Percentiles rank a stretch among this genome's conserved stretches.
Conservation (phyloP, 257 asterid genomes). For the Echites panduratus region DNA sequence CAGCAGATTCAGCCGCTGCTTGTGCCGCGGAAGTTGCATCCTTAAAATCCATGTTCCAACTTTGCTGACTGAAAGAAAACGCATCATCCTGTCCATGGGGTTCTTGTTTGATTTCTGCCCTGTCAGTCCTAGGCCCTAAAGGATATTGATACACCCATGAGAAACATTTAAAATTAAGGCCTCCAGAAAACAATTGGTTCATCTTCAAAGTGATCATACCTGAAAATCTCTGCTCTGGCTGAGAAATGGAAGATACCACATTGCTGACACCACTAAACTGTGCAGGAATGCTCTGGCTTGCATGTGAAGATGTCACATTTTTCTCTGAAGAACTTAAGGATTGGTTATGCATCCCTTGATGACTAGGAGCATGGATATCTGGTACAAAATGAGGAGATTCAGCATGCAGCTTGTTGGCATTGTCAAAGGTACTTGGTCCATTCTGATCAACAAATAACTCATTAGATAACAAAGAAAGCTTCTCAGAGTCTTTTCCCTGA, state of each 20-base stretch:
- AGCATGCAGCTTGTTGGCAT: slow-evolving; percentile 31
- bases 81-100: slow-evolving; percentile 31
- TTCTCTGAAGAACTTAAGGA: slow-evolving; percentile 29
- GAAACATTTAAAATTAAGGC: not conserved
- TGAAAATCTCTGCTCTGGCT: slow-evolving; percentile 38
- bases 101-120: slow-evolving; percentile 20
- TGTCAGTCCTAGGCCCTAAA: slow-evolving; percentile 25
- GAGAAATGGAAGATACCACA: slow-evolving; percentile 20
- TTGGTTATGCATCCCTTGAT: slow-evolving; percentile 24
- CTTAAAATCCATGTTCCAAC: slow-evolving; percentile 75
- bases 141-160: slow-evolving; percentile 1
- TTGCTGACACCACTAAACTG: slow-evolving; percentile 29
- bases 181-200: not conserved
- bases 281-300: slow-evolving; percentile 26
- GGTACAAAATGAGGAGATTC: slow-evolving; percentile 36
- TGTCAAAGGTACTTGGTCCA: slow-evolving; percentile 46
- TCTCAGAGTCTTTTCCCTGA: slow-evolving; percentile 1
- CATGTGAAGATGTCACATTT: slow-evolving; percentile 34
- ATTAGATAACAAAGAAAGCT: slow-evolving; percentile 1
- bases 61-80: slow-evolving; percentile 31
- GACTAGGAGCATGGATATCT: slow-evolving; percentile 33
- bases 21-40: slow-evolving; percentile 90
- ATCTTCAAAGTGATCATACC: slow-evolving; percentile 30
- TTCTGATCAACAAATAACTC: slow-evolving; percentile 41
- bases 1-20: slow-evolving; percentile 94